Evolutionary conservation across 441 rosid species (phyloP).

Genomic region (Gossypium davidsonii): DNA sequence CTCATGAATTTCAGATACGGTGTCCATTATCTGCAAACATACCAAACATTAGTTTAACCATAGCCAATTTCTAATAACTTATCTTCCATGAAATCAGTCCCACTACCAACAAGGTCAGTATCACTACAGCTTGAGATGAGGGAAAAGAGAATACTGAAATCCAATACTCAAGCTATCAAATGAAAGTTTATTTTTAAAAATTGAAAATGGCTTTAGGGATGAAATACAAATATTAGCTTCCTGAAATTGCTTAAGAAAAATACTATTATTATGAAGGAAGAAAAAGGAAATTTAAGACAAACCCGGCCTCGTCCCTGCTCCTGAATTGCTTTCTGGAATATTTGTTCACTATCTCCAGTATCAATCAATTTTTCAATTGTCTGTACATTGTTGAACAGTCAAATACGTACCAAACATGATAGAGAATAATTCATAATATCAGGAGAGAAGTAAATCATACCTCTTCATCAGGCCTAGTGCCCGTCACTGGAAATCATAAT

Average conservation of each 20-base stretch:
- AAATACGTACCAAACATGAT: slow-evolving; percentile 17
- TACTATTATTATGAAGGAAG: background rate
- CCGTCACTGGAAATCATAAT: slow-evolving; percentile 58
- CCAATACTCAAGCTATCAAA: slow-evolving; percentile 1
- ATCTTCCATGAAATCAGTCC: background rate
- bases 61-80: background rate
- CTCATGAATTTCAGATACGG: slow-evolving; percentile 97
- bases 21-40: slow-evolving; percentile 77
- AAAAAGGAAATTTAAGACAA: slow-evolving; percentile 17
- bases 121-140: slow-evolving; percentile 4
- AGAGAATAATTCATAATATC: background rate
- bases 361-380: slow-evolving; percentile 86
- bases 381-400: slow-evolving; percentile 35
- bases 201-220: background rate
- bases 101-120: background rate
- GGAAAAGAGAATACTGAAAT: background rate
- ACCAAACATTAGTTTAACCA: background rate
- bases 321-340: slow-evolving; percentile 87
- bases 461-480: slow-evolving; percentile 92
- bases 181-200: slow-evolving; percentile 6
- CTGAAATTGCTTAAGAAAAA: background rate
- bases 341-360: slow-evolving; percentile 97
- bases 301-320: slow-evolving; percentile 99
- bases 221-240: background rate
- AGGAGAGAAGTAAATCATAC: slow-evolving; percentile 26